Percentiles rank a stretch among this genome's conserved stretches.
These are phyloP conservation scores for Thelonectria discophora DNA, from an alignment of 2,329 filamentous ascomycete species.

Conservation along the genomic window DNA sequence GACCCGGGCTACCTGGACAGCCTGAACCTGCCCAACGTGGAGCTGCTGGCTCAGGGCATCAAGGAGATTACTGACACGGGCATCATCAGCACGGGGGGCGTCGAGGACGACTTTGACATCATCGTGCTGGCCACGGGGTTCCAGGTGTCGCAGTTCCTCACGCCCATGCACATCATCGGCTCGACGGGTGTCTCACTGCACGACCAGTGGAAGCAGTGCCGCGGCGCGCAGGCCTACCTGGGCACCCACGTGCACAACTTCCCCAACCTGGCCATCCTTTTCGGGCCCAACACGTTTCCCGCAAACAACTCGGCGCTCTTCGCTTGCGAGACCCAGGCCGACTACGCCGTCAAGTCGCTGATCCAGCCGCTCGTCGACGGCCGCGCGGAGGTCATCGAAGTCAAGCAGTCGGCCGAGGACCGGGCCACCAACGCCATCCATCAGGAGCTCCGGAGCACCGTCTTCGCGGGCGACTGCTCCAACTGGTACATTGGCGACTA, in stretches of 20 bases:
- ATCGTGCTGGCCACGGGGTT: constrained; percentile 44
- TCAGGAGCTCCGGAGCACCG: constrained; percentile 24
- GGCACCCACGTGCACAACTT: constrained; percentile 45
- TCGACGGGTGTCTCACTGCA: constrained; percentile 35
- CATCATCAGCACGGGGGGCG: constrained; percentile 32
- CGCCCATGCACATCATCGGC: constrained; percentile 43
- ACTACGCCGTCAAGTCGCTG: constrained; percentile 44
- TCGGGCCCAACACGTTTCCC: constrained; percentile 38
- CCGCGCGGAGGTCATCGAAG: constrained; percentile 24
- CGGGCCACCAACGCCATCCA: constrained; percentile 29
- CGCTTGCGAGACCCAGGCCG: constrained; percentile 38
- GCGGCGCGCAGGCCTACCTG: constrained; percentile 44
- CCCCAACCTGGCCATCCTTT: constrained; percentile 45
- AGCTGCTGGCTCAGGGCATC: constrained; percentile 38
- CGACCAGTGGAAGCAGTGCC: constrained; percentile 41
- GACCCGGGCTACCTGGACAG: constrained; percentile 43
- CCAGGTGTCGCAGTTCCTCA: constrained; percentile 39
- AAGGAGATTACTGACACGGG: constrained; percentile 38
- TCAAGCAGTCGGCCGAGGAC: constrained; percentile 30
- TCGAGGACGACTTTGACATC: constrained; percentile 39
- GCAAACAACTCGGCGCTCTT: constrained; percentile 42
- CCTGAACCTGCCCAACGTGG: constrained; percentile 37
- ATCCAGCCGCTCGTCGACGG: constrained; percentile 43
- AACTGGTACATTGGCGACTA: constrained; percentile 35
- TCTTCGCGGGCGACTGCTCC: constrained; percentile 31